Evolutionary conservation across 1,139 yeast genomes (phyloP).

Genomic region (Sugiyamaella grinbergsii): DNA sequence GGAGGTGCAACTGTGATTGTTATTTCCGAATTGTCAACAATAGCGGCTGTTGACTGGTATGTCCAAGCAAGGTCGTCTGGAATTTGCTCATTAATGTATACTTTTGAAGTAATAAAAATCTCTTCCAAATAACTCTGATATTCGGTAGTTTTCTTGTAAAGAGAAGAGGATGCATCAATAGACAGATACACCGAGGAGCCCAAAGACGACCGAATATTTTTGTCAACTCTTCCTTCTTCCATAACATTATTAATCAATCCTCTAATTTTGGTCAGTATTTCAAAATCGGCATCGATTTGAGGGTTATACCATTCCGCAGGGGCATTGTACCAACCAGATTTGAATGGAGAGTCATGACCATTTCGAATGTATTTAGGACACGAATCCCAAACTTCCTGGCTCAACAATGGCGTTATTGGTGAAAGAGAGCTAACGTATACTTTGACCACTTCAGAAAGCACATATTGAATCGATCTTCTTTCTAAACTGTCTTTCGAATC

Average conservation of each 20-base stretch:
- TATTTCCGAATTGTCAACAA: slow-evolving; percentile 41
- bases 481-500: slow-evolving; percentile 52
- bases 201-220: slow-evolving; percentile 60
- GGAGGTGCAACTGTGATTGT: slow-evolving; percentile 51
- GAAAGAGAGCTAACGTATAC: slow-evolving; percentile 67
- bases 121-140: slow-evolving; percentile 47
- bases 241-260: slow-evolving; percentile 52
- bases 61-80: slow-evolving; percentile 38
- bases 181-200: slow-evolving; percentile 57
- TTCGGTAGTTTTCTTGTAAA: slow-evolving; percentile 33
- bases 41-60: slow-evolving; percentile 37
- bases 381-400: slow-evolving; percentile 86
- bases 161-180: slow-evolving; percentile 29
- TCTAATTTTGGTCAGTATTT: slow-evolving; percentile 50
- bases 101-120: slow-evolving; percentile 67
- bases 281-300: slow-evolving; percentile 41
- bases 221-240: slow-evolving; percentile 53
- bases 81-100: slow-evolving; percentile 42
- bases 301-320: slow-evolving; percentile 47
- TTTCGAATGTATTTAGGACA: slow-evolving; percentile 45
- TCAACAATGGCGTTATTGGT: slow-evolving; percentile 79
- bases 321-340: slow-evolving; percentile 46
- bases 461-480: slow-evolving; percentile 72
- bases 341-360: slow-evolving; percentile 55
- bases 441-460: slow-evolving; percentile 60